These are phyloP conservation scores for Eucalyptus shirleyi DNA, from an alignment of 345 rosid genomes.

Conservation along the genomic window DNA sequence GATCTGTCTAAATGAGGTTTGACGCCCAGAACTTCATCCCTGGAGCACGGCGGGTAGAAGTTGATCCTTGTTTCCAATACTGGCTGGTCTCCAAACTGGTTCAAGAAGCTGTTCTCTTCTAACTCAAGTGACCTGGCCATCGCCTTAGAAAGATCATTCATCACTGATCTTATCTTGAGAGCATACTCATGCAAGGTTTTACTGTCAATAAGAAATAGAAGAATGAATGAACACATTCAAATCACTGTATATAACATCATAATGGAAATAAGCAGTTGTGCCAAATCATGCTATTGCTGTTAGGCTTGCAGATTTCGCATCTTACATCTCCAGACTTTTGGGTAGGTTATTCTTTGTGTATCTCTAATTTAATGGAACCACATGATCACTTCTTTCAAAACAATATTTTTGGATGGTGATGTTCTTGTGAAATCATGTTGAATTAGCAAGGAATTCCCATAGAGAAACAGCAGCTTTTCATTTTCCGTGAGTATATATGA, in stretches of 20 bases:
- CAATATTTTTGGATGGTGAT: neutral
- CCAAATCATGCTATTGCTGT: neutral
- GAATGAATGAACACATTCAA: neutral
- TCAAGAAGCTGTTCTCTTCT: slow-evolving; percentile 28
- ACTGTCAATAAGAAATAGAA: neutral
- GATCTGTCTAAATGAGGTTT: slow-evolving; percentile 47
- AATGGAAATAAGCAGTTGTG: neutral
- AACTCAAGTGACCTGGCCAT: slow-evolving; percentile 28
- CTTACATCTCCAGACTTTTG: neutral
- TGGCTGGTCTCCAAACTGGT: slow-evolving; percentile 24
- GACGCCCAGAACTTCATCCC: slow-evolving; percentile 32
- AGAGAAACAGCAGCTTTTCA: neutral
- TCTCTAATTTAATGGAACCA: neutral
- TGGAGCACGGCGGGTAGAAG: slow-evolving; percentile 39
- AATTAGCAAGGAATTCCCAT: neutral
- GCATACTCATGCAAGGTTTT: slow-evolving; percentile 16
- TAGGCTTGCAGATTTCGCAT: neutral
- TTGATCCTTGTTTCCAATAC: slow-evolving; percentile 27
- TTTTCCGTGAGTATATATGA: neutral
- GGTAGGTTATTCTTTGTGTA: neutral
- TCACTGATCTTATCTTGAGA: slow-evolving; percentile 5
- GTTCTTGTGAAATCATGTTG: neutral
- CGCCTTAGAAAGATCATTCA: slow-evolving; percentile 23
- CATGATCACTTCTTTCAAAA: neutral
- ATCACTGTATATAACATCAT: neutral